These are phyloP conservation scores for Knoxia roxburghii DNA, from an alignment of 257 asterid species.

Conservation along the genomic window DNA sequence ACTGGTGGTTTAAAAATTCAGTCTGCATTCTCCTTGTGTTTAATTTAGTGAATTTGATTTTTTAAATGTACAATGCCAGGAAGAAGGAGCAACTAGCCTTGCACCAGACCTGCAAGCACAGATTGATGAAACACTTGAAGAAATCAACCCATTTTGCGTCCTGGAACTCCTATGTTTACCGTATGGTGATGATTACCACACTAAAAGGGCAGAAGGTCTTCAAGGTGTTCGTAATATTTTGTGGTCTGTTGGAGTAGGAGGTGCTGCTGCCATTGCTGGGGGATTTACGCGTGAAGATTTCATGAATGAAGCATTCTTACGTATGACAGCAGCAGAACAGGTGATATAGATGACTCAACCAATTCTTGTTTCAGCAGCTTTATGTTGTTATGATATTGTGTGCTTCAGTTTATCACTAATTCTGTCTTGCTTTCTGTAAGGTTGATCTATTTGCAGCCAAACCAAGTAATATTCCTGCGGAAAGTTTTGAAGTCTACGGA, in stretches of 20 bases:
- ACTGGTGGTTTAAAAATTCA: neutral
- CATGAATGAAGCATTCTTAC: constrained; percentile 84
- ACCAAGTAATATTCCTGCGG: constrained; percentile 95
- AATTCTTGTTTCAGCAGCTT: neutral
- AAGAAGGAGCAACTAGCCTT: constrained; percentile 94
- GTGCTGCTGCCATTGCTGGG: constrained; percentile 91
- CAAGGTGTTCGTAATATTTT: constrained; percentile 87
- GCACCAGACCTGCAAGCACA: constrained; percentile 91
- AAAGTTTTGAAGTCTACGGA: constrained; percentile 94
- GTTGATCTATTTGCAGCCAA: constrained; percentile 93
- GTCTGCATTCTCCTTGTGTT: neutral
- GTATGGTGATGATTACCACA: constrained; percentile 55
- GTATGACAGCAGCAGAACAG: constrained; percentile 97
- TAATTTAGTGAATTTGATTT: neutral
- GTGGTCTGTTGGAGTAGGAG: constrained; percentile 99
- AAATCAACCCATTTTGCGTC: constrained; percentile 75
- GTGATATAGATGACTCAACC: constrained; percentile 24
- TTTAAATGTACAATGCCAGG: constrained; percentile 36
- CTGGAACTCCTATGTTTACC: constrained; percentile 86
- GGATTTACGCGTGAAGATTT: constrained; percentile 95
- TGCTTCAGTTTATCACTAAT: neutral
- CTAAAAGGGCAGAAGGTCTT: constrained; percentile 81
- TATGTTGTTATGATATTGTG: neutral
- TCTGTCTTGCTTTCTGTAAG: constrained; percentile 28
- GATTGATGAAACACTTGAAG: constrained; percentile 91